Conservation (phyloP, 208 protist genomes). For the Wallacemonas sp. region DNA sequence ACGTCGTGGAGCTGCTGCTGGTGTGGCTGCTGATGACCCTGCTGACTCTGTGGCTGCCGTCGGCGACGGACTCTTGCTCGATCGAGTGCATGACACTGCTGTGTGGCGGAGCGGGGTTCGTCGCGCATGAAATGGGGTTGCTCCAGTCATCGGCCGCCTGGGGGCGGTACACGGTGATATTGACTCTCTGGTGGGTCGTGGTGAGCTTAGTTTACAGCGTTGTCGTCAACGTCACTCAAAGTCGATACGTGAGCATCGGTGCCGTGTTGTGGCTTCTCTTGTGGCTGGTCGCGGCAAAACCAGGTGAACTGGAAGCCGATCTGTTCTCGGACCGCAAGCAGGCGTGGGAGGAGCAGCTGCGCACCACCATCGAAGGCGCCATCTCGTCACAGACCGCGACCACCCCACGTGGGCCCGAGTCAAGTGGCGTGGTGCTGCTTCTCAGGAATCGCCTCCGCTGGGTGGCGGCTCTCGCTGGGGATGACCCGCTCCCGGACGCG, state of each 20-base stretch:
- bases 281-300: constrained; percentile 18
- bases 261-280: constrained; percentile 30
- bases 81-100: constrained; percentile 71
- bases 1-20: constrained; percentile 83
- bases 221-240: constrained; percentile 35
- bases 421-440: constrained; percentile 10
- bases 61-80: constrained; percentile 78
- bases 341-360: neutral
- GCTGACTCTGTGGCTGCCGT: constrained; percentile 78
- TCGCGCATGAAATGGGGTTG: constrained; percentile 50
- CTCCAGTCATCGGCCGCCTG: constrained; percentile 21
- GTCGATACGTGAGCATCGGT: constrained; percentile 54
- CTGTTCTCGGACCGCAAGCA: neutral
- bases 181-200: constrained; percentile 74
- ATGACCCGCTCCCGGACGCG: neutral
- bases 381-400: neutral
- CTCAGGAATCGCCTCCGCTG: constrained; percentile 9
- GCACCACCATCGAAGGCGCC: neutral
- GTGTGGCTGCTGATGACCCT: constrained; percentile 84
- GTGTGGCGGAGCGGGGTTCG: constrained; percentile 30
- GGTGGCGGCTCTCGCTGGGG: neutral
- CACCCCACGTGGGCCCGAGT: neutral
- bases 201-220: constrained; percentile 46
- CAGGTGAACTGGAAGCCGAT: neutral
- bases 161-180: constrained; percentile 41